A percentile compares a stretch with the other conserved stretches of the same genome.
phyloP scores from a whole-genome alignment of 1,284 basidiomycete species.

The Ustilago trichophora region DNA sequence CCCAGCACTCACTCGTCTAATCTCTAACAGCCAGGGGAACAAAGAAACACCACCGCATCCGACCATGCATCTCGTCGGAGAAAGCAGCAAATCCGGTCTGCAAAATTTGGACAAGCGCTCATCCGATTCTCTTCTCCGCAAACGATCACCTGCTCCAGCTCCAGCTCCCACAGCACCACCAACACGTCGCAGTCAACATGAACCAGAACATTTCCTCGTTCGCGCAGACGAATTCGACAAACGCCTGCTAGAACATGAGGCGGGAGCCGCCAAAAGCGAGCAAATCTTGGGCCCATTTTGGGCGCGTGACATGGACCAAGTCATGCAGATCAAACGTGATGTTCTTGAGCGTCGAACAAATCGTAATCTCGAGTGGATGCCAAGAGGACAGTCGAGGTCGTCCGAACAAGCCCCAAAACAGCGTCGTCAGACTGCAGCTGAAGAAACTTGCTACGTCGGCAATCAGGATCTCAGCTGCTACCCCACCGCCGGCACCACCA shows the following conservation, averaged over 20 bases:
- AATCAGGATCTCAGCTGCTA: slow-evolving; percentile 59
- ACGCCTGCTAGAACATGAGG: slow-evolving; percentile 9
- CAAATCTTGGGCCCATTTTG: slow-evolving; percentile 46
- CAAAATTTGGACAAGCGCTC: slow-evolving; percentile 10
- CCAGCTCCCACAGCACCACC: slow-evolving; percentile 35
- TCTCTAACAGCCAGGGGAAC: too few species aligned
- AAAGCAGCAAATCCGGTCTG: slow-evolving; percentile 31
- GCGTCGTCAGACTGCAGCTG: slow-evolving; percentile 45
- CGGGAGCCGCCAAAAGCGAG: slow-evolving; percentile 9
- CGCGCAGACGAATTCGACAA: slow-evolving; percentile 17
- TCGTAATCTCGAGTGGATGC: background rate
- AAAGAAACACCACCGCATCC: too few species aligned
- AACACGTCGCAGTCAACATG: slow-evolving; percentile 22
- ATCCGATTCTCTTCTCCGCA: too few species aligned
- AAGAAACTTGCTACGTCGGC: slow-evolving; percentile 54
- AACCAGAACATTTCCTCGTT: slow-evolving; percentile 31
- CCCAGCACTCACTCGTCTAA: too few species aligned
- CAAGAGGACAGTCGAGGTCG: too few species aligned
- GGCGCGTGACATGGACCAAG: slow-evolving; percentile 36
- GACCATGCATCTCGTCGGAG: slow-evolving; percentile 36
- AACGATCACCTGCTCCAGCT: slow-evolving; percentile 26
- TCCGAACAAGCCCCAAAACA: too few species aligned
- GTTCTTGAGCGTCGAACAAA: slow-evolving; percentile 4
- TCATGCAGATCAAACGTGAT: slow-evolving; percentile 32
- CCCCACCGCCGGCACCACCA: slow-evolving; percentile 42